A percentile compares a stretch with the other conserved stretches of the same genome.
Conservation (phyloP, 2,329 filamentous ascomycete species). For the Alternaria brassicicola region DNA sequence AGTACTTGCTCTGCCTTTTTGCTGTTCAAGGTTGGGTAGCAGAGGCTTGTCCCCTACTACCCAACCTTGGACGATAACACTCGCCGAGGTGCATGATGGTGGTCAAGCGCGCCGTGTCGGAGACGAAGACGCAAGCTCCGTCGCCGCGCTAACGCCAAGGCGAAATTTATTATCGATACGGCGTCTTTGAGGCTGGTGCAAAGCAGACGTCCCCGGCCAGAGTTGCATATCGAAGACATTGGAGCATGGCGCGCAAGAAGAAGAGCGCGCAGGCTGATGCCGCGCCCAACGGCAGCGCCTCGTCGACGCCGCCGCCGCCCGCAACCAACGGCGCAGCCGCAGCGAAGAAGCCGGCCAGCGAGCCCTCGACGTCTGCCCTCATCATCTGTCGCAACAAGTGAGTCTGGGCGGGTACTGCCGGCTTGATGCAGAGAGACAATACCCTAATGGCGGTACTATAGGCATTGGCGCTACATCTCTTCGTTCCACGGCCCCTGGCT, state of each 20-base stretch:
- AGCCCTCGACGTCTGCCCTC: constrained; percentile 37
- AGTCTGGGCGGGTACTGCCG: constrained; percentile 32
- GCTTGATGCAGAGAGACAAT: constrained; percentile 2
- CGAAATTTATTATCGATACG: constrained; percentile 27
- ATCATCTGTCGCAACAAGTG: constrained; percentile 54
- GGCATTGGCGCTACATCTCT: constrained; percentile 85
- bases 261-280: constrained; percentile 36
- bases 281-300: constrained; percentile 20
- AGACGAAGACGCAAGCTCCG: constrained; percentile 15
- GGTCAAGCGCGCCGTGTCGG: constrained; percentile 6
- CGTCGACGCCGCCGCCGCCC: constrained; percentile 10
- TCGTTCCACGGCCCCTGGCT: constrained; percentile 85
- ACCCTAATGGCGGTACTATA: constrained; percentile 46
- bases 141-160: constrained; percentile 18
- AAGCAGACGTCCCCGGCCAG: constrained; percentile 3
- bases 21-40: too few species aligned
- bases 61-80: too few species aligned
- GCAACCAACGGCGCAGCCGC: constrained; percentile 4
- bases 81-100: too few species aligned
- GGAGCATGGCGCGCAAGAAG: constrained; percentile 45
- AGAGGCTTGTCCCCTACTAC: too few species aligned
- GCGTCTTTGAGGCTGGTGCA: constrained; percentile 3
- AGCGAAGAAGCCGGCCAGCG: constrained; percentile 15
- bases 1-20: too few species aligned
- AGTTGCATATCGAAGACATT: constrained; percentile 3